Conservation (phyloP, 2,329 filamentous ascomycete genomes). For the Alternaria alternata region DNA sequence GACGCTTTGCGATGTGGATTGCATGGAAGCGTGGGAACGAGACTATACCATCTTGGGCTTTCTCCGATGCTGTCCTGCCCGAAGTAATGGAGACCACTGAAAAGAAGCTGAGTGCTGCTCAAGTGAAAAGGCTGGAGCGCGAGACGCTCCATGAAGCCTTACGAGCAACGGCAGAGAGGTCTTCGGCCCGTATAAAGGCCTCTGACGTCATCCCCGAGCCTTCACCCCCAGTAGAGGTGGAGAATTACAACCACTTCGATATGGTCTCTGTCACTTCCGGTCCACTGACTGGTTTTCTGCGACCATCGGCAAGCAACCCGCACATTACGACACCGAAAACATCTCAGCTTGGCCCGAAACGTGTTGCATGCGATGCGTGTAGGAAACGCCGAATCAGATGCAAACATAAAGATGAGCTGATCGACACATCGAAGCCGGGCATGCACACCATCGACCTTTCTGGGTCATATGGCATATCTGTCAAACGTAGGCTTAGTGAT, state of each 20-base stretch:
- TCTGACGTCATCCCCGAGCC: constrained; percentile 27
- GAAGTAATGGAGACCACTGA: constrained; percentile 49
- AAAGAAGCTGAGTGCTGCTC: constrained; percentile 64
- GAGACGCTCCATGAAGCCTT: constrained; percentile 57
- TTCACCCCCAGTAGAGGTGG: constrained; percentile 22
- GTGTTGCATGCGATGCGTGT: constrained; percentile 69
- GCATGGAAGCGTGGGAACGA: constrained; percentile 74
- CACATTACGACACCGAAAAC: constrained; percentile 62
- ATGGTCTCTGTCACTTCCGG: constrained; percentile 25
- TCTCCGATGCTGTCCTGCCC: constrained; percentile 63
- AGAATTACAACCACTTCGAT: constrained; percentile 23
- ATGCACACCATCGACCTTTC: constrained; percentile 45
- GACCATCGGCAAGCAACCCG: constrained; percentile 48
- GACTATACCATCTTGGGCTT: constrained; percentile 67
- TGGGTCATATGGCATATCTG: constrained; percentile 43
- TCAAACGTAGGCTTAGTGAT: constrained; percentile 46
- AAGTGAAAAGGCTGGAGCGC: constrained; percentile 64
- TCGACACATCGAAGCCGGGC: constrained; percentile 42
- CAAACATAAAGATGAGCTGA: constrained; percentile 67
- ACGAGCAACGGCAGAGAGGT: constrained; percentile 53
- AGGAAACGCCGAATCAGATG: constrained; percentile 69
- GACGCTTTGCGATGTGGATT: constrained; percentile 70
- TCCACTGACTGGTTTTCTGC: constrained; percentile 44
- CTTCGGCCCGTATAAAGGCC: constrained; percentile 50
- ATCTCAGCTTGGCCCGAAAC: constrained; percentile 67